These are phyloP conservation scores for Salix udensis DNA, from an alignment of 345 rosid genomes.

Conservation along the genomic window DNA sequence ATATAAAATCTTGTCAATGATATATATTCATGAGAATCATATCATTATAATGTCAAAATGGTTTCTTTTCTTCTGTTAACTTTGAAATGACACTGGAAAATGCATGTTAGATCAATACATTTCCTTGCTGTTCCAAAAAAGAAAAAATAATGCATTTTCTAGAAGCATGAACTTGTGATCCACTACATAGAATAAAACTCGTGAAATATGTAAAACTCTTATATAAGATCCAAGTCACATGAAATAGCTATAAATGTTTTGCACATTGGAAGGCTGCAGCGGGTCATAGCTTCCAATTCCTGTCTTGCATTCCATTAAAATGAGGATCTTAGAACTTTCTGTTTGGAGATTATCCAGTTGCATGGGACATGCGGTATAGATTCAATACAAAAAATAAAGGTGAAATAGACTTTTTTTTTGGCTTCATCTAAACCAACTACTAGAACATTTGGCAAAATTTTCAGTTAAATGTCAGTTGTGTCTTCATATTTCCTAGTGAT, in stretches of 20 bases:
- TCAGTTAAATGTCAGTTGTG: not conserved
- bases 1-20: not conserved
- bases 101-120: not conserved
- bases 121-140: not conserved
- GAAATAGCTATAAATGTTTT: not conserved
- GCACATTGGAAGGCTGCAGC: not conserved
- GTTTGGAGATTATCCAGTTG: not conserved
- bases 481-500: not conserved
- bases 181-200: not conserved
- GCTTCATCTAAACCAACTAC: not conserved
- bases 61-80: not conserved
- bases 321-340: not conserved
- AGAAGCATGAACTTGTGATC: not conserved
- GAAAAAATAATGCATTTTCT: not conserved
- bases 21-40: not conserved
- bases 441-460: not conserved
- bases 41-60: not conserved
- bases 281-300: not conserved
- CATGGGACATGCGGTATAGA: not conserved
- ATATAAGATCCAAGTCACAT: not conserved
- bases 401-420: not conserved
- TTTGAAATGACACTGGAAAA: not conserved
- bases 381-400: not conserved
- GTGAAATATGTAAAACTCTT: not conserved
- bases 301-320: not conserved